Evolutionary conservation across 2,329 filamentous ascomycete species (phyloP).

Genomic region (Nemania diffusa): DNA sequence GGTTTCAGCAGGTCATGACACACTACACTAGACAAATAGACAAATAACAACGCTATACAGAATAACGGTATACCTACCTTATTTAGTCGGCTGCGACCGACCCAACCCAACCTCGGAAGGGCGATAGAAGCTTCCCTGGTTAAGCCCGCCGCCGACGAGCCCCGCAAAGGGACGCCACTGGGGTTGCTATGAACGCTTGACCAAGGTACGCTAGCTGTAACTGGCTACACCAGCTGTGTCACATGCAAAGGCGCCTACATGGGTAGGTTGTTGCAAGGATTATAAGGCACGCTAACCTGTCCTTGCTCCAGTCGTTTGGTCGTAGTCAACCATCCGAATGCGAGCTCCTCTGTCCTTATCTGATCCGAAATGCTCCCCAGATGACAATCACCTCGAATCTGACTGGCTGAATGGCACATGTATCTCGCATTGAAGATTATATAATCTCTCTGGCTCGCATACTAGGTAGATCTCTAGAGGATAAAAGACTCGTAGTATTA

Average conservation of each 20-base stretch:
- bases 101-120: constrained; percentile 7
- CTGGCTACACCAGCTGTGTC: background rate
- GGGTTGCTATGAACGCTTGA: background rate
- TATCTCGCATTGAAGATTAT: background rate
- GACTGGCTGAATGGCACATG: constrained; percentile 27
- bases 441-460: background rate
- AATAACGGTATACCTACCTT: constrained; percentile 1
- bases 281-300: constrained; percentile 15
- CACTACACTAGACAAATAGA: background rate
- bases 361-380: constrained; percentile 31
- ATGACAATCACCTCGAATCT: constrained; percentile 33
- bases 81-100: background rate
- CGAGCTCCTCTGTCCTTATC: constrained; percentile 34
- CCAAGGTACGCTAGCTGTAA: background rate
- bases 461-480: background rate
- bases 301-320: background rate
- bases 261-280: constrained; percentile 12
- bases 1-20: background rate
- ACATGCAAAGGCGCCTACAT: background rate
- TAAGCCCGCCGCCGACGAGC: background rate
- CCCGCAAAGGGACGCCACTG: constrained; percentile 13
- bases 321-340: constrained; percentile 32
- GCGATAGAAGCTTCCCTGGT: constrained; percentile 17
- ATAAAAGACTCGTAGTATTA: too few species aligned
- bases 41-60: constrained; percentile 1